Base-by-base conservation (phyloP, 2,329 filamentous ascomycete genomes). In the Fusarium sororula region DNA sequence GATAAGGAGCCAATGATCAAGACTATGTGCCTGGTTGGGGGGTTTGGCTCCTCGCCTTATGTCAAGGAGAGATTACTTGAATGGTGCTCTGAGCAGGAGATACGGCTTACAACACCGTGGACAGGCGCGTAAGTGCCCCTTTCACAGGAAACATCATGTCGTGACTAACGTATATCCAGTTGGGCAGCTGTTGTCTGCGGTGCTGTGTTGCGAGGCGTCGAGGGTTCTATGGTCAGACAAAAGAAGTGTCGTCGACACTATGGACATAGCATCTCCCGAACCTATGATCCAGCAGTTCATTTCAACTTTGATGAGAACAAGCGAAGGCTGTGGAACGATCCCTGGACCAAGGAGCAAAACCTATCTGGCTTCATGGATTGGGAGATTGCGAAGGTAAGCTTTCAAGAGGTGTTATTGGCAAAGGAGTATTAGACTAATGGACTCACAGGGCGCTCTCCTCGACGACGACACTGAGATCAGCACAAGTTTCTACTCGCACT, bases 351-450 rank as follows among this genome's bases (percentile, higher is more conserved):
- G 20, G 53, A 55, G 7, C 53, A 55, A 15, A 55, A 55, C 6
- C 37, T 55, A 1, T 55, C 53, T 6, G 53, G 53, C 4, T 55
- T 55, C 7, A 55, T 55, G 53, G 28, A 55, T 10, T 55, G 53
- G 53, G 53, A 55, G 22, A 55, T 55, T 6, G 53, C 20, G 2
- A 55, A 55, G 37, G 37, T 41, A 5, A 55, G 37, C 11, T 32
- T 18, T 11, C 22, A 14, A 1, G 6, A 20, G 15, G 3, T 12
- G 0, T 2, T 6, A 8, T 3, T 2, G 7, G 7, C 7, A 3
- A 32, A 13, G 6, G 22, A 0, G 18, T 13, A 12, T 13, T 32
- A 5, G 22, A n/a, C 47, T n/a, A 13, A 50, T 13, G 5, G 0
- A 10, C 13, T 6, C 2, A 13, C 10, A 55, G 53, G 53, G 53